A percentile compares a stretch with the other conserved stretches of the same genome.
Evolutionary conservation across 1,284 basidiomycete genomes (phyloP).

Genomic region (Porogramme epimiltina): DNA sequence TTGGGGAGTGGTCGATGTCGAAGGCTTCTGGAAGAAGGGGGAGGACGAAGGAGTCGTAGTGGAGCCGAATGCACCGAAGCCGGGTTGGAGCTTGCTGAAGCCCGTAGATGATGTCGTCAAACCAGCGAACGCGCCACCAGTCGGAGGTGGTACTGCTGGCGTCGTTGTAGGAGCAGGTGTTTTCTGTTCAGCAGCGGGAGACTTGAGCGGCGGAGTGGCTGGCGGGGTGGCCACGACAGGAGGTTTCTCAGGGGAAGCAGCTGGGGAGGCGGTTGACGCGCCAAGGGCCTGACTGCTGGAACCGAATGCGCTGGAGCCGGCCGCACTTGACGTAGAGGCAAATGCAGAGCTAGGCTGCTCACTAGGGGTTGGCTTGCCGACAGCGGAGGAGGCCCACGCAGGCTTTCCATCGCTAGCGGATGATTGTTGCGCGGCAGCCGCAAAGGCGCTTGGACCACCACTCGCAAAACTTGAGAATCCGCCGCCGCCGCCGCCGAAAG

Average conservation of each 20-base stretch:
- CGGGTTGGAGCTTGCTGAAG: conserved; percentile 41
- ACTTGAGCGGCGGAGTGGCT: conserved; percentile 12
- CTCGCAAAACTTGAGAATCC: conserved; percentile 26
- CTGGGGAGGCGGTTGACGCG: conserved; percentile 1
- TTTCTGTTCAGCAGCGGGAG: not conserved
- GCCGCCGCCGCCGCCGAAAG: conserved; percentile 21
- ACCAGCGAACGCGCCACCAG: conserved; percentile 38
- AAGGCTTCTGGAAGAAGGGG: conserved; percentile 53
- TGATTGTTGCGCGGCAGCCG: conserved; percentile 14
- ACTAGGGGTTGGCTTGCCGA: conserved; percentile 2
- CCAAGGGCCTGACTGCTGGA: not conserved
- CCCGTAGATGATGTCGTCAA: conserved; percentile 36
- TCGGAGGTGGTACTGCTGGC: conserved; percentile 18
- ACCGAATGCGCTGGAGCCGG: not conserved
- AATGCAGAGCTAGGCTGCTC: conserved; percentile 17
- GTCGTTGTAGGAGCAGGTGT: conserved; percentile 9
- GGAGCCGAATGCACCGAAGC: conserved; percentile 42
- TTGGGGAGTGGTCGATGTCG: conserved; percentile 11
- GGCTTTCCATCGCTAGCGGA: conserved; percentile 20
- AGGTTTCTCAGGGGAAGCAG: conserved; percentile 13
- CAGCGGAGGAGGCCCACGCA: conserved; percentile 21
- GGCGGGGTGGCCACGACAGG: conserved; percentile 9
- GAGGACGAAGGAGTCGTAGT: conserved; percentile 40
- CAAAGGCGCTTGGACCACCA: conserved; percentile 32
- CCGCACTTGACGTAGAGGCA: not conserved